Evolutionary conservation across 140 eudicot species (phyloP).

Genomic region (Stevia rebaudiana): DNA sequence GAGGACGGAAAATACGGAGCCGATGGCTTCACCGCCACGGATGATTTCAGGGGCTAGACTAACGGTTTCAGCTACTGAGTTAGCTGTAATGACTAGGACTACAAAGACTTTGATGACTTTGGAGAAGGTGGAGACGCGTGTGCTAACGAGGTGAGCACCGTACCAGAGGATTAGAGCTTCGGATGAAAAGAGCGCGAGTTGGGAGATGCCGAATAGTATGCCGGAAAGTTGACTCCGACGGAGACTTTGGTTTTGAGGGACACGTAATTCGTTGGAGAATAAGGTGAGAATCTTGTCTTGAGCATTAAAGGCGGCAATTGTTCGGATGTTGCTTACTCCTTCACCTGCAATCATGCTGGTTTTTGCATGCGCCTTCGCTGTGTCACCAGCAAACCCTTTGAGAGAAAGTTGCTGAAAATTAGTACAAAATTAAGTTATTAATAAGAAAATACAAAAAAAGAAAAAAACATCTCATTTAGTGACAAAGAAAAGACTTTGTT

Average conservation of each 20-base stretch:
- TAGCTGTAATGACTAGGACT: conserved; percentile 88
- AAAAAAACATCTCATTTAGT: too few species aligned
- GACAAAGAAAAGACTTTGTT: neutral
- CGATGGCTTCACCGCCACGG: conserved; percentile 93
- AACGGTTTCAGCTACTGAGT: conserved; percentile 89
- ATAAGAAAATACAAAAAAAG: too few species aligned
- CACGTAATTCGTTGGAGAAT: conserved; percentile 60
- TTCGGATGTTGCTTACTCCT: conserved; percentile 96
- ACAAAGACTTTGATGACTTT: conserved; percentile 90
- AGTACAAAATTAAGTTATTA: neutral
- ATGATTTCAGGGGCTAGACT: conserved; percentile 93
- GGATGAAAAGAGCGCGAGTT: conserved; percentile 86
- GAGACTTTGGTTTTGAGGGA: conserved; percentile 73
- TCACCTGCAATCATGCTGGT: conserved; percentile 99
- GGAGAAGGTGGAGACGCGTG: conserved; percentile 79
- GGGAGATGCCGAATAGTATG: conserved; percentile 80
- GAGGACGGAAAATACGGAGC: conserved; percentile 70
- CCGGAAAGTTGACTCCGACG: conserved; percentile 76
- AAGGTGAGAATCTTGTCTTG: conserved; percentile 78
- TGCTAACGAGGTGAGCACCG: conserved; percentile 84
- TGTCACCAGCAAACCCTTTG: conserved; percentile 98
- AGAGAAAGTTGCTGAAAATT: conserved; percentile 84
- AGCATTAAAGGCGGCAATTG: conserved; percentile 96
- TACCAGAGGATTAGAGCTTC: conserved; percentile 98
- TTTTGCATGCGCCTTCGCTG: conserved; percentile 97